A percentile compares a stretch with the other conserved stretches of the same genome.
phyloP scores from a whole-genome alignment of 2,329 filamentous ascomycete species.

The Xylariales sp. region DNA sequence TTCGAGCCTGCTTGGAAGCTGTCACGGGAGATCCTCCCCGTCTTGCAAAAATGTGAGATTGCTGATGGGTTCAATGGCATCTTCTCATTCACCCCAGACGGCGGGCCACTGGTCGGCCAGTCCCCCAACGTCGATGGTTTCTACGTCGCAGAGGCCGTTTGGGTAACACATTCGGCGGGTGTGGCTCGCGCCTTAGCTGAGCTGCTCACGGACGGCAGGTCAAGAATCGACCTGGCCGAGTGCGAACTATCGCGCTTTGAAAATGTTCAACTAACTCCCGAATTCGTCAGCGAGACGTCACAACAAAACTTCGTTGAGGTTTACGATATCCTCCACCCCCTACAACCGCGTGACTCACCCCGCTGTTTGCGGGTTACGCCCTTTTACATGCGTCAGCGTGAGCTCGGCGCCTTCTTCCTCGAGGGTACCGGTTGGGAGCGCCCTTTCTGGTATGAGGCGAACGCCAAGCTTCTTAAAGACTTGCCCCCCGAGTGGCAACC shows the following conservation, averaged over 20 bases:
- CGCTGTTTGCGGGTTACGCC: conserved; percentile 33
- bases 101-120: conserved; percentile 35
- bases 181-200: conserved; percentile 37
- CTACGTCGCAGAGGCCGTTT: conserved; percentile 39
- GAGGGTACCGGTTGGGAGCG: conserved; percentile 35
- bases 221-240: conserved; percentile 34
- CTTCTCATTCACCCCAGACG: conserved; percentile 39
- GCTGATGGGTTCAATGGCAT: conserved; percentile 38
- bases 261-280: conserved; percentile 33
- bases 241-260: conserved; percentile 40
- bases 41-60: conserved; percentile 33
- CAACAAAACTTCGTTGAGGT: conserved; percentile 37
- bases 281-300: conserved; percentile 37
- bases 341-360: conserved; percentile 36
- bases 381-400: conserved; percentile 37
- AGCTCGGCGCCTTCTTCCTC: conserved; percentile 38
- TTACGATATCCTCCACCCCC: conserved; percentile 39
- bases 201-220: conserved; percentile 37
- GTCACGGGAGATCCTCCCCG: conserved; percentile 35
- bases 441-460: conserved; percentile 37
- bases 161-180: conserved; percentile 40
- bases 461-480: conserved; percentile 31
- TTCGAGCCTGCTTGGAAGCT: conserved; percentile 38
- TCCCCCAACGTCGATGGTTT: conserved; percentile 38
- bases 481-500: conserved; percentile 34